A percentile compares a stretch with the other conserved stretches of the same genome.
phyloP scores from a whole-genome alignment of 306 rosid genomes.

The Glycine latifolia region DNA sequence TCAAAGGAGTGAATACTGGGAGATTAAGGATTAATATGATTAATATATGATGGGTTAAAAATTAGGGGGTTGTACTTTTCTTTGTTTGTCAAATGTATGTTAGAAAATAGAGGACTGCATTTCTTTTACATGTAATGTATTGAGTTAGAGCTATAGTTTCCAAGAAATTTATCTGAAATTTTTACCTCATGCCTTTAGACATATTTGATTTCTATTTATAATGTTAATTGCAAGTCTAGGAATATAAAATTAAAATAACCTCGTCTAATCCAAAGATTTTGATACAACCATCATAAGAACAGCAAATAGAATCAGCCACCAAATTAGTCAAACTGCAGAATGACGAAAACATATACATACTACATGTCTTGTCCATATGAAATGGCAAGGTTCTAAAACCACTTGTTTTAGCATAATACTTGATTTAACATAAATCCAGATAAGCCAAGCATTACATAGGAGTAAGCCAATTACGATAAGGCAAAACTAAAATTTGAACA shows the following conservation, averaged over 20 bases:
- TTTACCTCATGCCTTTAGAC: not conserved
- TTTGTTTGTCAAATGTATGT: slow-evolving; percentile 25
- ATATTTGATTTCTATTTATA: not conserved
- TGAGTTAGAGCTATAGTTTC: not conserved
- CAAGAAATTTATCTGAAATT: not conserved
- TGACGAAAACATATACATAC: not conserved
- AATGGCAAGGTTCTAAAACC: not conserved
- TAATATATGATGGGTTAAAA: slow-evolving; percentile 29
- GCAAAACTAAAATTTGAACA: not conserved
- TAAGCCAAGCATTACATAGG: not conserved
- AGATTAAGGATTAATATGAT: slow-evolving; percentile 45
- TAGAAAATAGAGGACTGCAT: slow-evolving; percentile 4
- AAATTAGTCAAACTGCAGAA: not conserved
- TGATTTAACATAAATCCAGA: not conserved
- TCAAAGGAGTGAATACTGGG: slow-evolving; percentile 28
- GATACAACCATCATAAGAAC: not conserved
- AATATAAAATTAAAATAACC: not conserved
- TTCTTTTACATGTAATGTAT: slow-evolving; percentile 20
- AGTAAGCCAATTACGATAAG: not conserved
- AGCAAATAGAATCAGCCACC: not conserved
- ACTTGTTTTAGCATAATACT: not conserved
- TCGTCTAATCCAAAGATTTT: too few relatives aligned
- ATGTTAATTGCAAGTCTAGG: too few relatives aligned
- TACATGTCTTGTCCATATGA: not conserved
- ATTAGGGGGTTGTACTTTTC: not conserved